Evolutionary conservation across 345 rosid species (phyloP).

Genomic region (Combretum micranthum): DNA sequence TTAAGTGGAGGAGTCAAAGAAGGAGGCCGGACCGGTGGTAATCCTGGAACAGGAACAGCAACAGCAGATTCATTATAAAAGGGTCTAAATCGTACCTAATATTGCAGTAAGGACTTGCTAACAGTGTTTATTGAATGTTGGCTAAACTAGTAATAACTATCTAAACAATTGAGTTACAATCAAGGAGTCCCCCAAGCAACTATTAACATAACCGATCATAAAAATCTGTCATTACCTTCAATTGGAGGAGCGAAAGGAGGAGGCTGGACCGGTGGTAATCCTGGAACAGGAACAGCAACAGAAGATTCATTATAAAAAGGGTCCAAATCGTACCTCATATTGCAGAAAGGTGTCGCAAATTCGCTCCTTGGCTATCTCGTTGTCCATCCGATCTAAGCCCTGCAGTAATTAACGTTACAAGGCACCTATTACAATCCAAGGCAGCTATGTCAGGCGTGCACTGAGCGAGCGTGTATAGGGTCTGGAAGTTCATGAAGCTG

Average conservation of each 20-base stretch:
- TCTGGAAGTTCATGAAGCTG: constrained; percentile 10
- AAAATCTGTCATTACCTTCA: not conserved
- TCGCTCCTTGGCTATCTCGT: no score
- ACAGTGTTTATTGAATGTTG: no score
- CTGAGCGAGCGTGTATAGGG: constrained; percentile 34
- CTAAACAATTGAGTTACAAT: no score
- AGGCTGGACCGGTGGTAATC: constrained; percentile 1
- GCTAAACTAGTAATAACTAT: no score
- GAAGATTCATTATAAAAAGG: constrained; percentile 26
- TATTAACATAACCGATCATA: constrained; percentile 9
- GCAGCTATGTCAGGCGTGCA: constrained; percentile 44
- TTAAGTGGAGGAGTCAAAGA: no score
- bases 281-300: constrained; percentile 2
- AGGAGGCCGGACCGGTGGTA: no score
- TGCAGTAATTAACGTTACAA: constrained; percentile 12
- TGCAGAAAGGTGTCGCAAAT: constrained; percentile 31
- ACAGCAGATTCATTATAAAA: no score
- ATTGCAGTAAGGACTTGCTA: no score
- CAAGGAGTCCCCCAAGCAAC: not conserved
- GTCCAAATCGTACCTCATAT: constrained; percentile 29
- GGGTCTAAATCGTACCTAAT: no score
- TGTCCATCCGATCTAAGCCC: not conserved
- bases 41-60: no score
- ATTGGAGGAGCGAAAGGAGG: not conserved
- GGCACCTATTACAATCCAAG: constrained; percentile 23